Evolutionary conservation across 2,329 filamentous ascomycete genomes (phyloP).

Genomic region (Botrytis hyacinthi): DNA sequence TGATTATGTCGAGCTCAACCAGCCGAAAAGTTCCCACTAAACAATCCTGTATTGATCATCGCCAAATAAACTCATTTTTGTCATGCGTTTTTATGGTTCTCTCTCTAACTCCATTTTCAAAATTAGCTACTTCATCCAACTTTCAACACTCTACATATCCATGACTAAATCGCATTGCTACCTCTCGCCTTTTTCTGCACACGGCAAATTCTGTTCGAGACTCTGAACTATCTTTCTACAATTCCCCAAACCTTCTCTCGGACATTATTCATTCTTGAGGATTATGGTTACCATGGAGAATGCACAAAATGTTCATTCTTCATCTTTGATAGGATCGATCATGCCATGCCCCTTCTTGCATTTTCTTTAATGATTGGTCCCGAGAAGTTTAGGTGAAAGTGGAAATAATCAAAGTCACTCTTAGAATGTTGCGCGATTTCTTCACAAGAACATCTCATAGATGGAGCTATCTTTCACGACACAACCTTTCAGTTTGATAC

Average conservation of each 20-base stretch:
- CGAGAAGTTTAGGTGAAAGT: too few species aligned
- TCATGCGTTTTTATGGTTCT: neutral
- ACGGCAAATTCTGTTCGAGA: neutral
- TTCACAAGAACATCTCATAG: too few species aligned
- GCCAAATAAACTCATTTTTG: neutral
- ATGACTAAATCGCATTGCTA: neutral
- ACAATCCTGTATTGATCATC: neutral
- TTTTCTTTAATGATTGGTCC: too few species aligned
- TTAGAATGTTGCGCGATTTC: too few species aligned
- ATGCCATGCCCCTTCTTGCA: too few species aligned
- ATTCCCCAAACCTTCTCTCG: neutral
- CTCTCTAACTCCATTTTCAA: too few species aligned
- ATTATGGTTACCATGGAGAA: neutral
- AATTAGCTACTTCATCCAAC: too few species aligned
- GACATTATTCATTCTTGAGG: neutral
- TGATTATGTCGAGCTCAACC: neutral
- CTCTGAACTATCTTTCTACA: neutral
- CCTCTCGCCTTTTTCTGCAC: neutral
- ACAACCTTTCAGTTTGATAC: too few species aligned
- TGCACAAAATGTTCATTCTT: too few species aligned
- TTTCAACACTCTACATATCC: neutral
- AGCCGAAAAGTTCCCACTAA: neutral
- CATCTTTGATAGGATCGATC: too few species aligned
- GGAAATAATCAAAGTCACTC: too few species aligned
- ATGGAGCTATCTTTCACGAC: too few species aligned